Conservation (phyloP, 495 filamentous ascomycete genomes). For the Xylaria castorea region DNA sequence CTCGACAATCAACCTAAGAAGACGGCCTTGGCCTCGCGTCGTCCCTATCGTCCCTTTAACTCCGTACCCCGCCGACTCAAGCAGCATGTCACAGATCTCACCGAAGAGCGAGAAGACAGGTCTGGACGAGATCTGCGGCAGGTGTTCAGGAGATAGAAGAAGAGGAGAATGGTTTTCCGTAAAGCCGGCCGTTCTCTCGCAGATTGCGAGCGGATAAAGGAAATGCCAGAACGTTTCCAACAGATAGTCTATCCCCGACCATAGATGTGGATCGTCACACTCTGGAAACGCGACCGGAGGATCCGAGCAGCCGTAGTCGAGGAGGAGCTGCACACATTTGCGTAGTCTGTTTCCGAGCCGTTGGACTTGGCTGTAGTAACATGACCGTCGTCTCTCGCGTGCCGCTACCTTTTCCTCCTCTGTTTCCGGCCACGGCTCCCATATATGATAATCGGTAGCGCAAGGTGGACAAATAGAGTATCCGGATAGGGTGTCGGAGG, state of each 20-base stretch:
- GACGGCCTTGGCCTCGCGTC: neutral
- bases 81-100: conserved; percentile 14
- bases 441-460: neutral
- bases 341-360: neutral
- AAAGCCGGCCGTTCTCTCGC: neutral
- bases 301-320: conserved; percentile 1
- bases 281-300: neutral
- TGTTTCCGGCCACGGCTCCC: neutral
- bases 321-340: conserved; percentile 3
- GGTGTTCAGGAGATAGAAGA: neutral
- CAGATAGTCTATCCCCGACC: neutral
- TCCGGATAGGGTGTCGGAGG: neutral
- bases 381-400: conserved; percentile 7
- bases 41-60: neutral
- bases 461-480: neutral
- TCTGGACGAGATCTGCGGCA: neutral
- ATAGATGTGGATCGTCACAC: neutral
- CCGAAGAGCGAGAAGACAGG: neutral
- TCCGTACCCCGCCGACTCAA: conserved; percentile 1
- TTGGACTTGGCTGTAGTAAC: conserved; percentile 5
- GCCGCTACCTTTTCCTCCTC: conserved; percentile 5
- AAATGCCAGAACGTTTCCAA: conserved; percentile 16
- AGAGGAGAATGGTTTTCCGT: neutral
- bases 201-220: conserved; percentile 1
- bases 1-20: neutral